These are phyloP conservation scores for Gossypium rotundifolium DNA, from an alignment of 345 rosid species.

Conservation along the genomic window DNA sequence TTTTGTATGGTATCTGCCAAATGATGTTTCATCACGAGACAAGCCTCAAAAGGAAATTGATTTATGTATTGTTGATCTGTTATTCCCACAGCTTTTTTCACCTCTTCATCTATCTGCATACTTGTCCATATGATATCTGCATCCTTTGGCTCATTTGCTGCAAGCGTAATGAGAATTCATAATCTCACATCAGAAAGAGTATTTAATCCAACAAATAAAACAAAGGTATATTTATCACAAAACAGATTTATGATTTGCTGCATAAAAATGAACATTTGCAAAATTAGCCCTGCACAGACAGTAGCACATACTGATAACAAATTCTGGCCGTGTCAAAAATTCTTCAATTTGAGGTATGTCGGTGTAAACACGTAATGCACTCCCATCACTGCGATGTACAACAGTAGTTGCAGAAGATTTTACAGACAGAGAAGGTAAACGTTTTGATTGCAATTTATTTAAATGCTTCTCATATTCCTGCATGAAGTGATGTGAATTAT, in stretches of 20 bases:
- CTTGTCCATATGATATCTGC: conserved; percentile 95
- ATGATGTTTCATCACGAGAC: conserved; percentile 98
- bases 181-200: background rate
- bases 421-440: conserved; percentile 24
- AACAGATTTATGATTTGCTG: background rate
- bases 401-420: conserved; percentile 31
- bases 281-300: conserved; percentile 7
- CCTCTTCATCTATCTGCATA: conserved; percentile 77
- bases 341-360: conserved; percentile 92
- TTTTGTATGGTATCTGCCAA: conserved; percentile 84
- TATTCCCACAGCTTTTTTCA: conserved; percentile 63
- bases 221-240: background rate
- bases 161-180: background rate
- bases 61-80: conserved; percentile 67
- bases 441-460: conserved; percentile 37
- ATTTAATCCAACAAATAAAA: conserved; percentile 2
- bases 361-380: conserved; percentile 59
- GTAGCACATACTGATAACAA: conserved; percentile 61
- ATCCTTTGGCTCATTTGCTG: conserved; percentile 73
- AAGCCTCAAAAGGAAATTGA: conserved; percentile 94
- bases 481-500: conserved; percentile 9
- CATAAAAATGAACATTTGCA: background rate
- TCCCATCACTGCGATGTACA: conserved; percentile 39
- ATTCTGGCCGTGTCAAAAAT: conserved; percentile 71
- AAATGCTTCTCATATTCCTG: conserved; percentile 71